phyloP scores from a whole-genome alignment of 805 yeast species.

The Suhomyces canberraensis region DNA sequence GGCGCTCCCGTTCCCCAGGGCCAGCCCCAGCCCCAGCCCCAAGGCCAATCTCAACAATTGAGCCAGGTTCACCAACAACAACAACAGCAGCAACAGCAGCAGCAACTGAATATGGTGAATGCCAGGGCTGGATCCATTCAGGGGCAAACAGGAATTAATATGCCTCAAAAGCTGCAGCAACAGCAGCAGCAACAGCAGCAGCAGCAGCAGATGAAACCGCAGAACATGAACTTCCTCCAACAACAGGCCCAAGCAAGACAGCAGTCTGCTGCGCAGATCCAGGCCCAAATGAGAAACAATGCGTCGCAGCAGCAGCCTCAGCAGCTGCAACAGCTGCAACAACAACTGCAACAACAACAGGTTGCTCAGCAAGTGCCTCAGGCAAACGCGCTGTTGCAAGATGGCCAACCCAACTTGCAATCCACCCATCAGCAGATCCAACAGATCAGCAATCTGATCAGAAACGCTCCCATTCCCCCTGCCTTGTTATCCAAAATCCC shows the following conservation, averaged over 20 bases:
- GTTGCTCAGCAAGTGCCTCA: constrained; percentile 12
- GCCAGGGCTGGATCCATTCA: constrained; percentile 3
- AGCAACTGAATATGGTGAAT: constrained; percentile 8
- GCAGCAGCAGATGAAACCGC: constrained; percentile 15
- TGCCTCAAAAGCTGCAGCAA: constrained; percentile 8
- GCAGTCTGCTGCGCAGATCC: constrained; percentile 47
- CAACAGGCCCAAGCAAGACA: constrained; percentile 54
- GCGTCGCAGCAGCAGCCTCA: constrained; percentile 6
- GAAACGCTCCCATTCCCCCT: constrained; percentile 70
- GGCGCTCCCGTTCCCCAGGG: constrained; percentile 3
- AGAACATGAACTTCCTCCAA: constrained; percentile 23
- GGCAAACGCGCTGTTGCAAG: neutral
- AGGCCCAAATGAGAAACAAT: constrained; percentile 19
- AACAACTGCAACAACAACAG: constrained; percentile 10
- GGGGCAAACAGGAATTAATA: constrained; percentile 1
- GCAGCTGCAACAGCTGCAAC: constrained; percentile 6
- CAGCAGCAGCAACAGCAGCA: constrained; percentile 15
- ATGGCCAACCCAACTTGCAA: constrained; percentile 4
- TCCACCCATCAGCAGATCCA: constrained; percentile 34
- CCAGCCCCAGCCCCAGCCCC: constrained; percentile 21
- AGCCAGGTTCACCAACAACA: constrained; percentile 19
- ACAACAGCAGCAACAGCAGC: constrained; percentile 19
- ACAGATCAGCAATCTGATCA: constrained; percentile 43
- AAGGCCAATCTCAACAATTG: constrained; percentile 12
- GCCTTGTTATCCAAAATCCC: constrained; percentile 65